A percentile compares a stretch with the other conserved stretches of the same genome.
Evolutionary conservation across 768 basidiomycete genomes (phyloP).

Genomic region (Kwoniella pini): DNA sequence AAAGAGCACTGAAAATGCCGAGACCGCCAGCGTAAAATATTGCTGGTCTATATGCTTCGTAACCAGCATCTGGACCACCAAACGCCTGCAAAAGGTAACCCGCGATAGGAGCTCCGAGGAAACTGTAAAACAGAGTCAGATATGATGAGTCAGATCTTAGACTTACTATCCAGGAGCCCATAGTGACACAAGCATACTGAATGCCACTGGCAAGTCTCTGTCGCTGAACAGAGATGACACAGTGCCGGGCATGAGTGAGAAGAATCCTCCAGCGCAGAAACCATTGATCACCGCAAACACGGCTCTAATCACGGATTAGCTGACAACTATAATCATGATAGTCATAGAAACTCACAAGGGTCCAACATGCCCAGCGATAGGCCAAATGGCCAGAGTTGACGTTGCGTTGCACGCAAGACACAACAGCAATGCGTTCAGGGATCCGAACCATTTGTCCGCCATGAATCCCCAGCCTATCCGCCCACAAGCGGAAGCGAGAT

Average conservation of each 20-base stretch:
- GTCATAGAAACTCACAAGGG: slow-evolving; percentile 38
- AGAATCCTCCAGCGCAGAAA: slow-evolving; percentile 22
- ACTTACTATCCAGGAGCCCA: slow-evolving; percentile 3
- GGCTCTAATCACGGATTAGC: neutral
- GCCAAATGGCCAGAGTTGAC: slow-evolving; percentile 57
- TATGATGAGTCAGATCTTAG: neutral
- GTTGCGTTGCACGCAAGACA: slow-evolving; percentile 54
- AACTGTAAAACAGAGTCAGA: slow-evolving; percentile 1
- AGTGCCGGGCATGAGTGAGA: slow-evolving; percentile 40
- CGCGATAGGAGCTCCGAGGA: slow-evolving; percentile 39
- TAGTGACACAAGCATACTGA: neutral
- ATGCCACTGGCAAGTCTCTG: neutral
- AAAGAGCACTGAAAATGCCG: slow-evolving; percentile 24
- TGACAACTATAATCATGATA: slow-evolving; percentile 18
- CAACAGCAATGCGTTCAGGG: slow-evolving; percentile 57
- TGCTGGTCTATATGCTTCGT: slow-evolving; percentile 36
- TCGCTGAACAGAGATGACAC: slow-evolving; percentile 18
- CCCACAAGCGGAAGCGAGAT: slow-evolving; percentile 43
- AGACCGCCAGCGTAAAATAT: slow-evolving; percentile 40
- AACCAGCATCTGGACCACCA: slow-evolving; percentile 32
- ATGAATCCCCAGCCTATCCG: slow-evolving; percentile 55
- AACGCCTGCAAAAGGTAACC: slow-evolving; percentile 43
- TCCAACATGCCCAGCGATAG: slow-evolving; percentile 27
- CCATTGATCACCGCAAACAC: neutral
- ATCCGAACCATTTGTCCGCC: slow-evolving; percentile 56